Evolutionary conservation across 1,284 basidiomycete genomes (phyloP).

Genomic region (Leccinum solheimii): DNA sequence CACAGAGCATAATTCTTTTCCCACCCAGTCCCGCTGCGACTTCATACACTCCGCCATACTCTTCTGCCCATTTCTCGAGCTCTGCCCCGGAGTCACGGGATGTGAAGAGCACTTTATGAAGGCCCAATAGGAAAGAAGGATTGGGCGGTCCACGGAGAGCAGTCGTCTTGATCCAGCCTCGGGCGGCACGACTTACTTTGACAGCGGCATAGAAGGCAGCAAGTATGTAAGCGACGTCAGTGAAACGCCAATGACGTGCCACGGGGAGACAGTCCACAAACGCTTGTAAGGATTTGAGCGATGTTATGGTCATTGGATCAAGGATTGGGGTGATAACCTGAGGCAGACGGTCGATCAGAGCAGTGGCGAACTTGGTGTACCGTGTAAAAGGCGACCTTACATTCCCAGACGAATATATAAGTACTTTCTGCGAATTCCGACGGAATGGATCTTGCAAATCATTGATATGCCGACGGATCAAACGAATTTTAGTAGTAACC

Average conservation of each 20-base stretch:
- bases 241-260: neutral
- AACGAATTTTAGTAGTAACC: neutral
- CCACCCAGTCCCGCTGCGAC: conserved; percentile 44
- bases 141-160: conserved; percentile 35
- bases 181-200: conserved; percentile 9
- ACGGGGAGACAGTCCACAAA: neutral
- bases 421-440: neutral
- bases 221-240: conserved; percentile 6
- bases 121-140: conserved; percentile 32
- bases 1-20: conserved; percentile 45
- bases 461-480: neutral
- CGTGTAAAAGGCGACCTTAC: neutral
- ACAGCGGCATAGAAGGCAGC: conserved; percentile 17
- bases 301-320: neutral
- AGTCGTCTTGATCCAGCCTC: conserved; percentile 25
- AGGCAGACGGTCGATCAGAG: neutral
- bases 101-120: conserved; percentile 12
- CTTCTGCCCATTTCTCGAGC: conserved; percentile 39
- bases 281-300: conserved; percentile 8
- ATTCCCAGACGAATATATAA: neutral
- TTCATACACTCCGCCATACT: conserved; percentile 51
- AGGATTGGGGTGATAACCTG: neutral
- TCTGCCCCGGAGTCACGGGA: conserved; percentile 18
- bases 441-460: neutral
- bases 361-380: neutral